Evolutionary conservation across 352 stramenopile genomes (phyloP).

Genomic region (Pythium biforme): DNA sequence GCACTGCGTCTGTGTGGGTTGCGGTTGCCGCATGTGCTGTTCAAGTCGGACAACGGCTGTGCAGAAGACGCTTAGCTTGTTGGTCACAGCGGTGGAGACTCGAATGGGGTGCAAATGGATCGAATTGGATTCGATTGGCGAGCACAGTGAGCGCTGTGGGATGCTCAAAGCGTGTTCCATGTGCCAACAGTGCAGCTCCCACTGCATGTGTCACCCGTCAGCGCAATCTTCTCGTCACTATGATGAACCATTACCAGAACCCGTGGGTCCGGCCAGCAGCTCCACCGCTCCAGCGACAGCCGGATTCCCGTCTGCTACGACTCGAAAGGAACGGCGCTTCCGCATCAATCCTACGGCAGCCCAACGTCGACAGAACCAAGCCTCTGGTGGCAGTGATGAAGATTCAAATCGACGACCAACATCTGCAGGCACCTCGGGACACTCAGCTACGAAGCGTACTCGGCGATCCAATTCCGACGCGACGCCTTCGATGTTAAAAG

Average conservation of each 20-base stretch:
- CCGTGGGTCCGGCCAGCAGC: not conserved
- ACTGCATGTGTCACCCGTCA: slow-evolving; percentile 27
- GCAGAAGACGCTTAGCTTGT: slow-evolving; percentile 55
- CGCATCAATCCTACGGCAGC: slow-evolving; percentile 35
- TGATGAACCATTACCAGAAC: not conserved
- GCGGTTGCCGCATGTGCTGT: slow-evolving; percentile 73
- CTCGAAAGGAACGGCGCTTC: slow-evolving; percentile 40
- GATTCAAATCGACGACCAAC: not conserved
- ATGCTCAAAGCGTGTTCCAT: slow-evolving; percentile 23
- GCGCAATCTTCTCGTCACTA: slow-evolving; percentile 10
- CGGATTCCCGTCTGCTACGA: slow-evolving; percentile 27
- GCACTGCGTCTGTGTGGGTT: slow-evolving; percentile 71
- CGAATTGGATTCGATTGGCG: slow-evolving; percentile 18
- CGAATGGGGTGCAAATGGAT: slow-evolving; percentile 66
- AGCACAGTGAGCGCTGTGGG: slow-evolving; percentile 23
- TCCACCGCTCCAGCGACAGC: slow-evolving; percentile 9
- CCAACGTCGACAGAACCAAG: slow-evolving; percentile 25
- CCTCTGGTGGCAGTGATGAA: slow-evolving; percentile 12
- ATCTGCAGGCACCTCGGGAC: not conserved
- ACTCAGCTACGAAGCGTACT: slow-evolving; percentile 19
- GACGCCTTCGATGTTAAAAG: slow-evolving; percentile 12
- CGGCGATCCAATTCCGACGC: slow-evolving; percentile 32
- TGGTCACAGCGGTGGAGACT: slow-evolving; percentile 57
- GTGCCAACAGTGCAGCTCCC: slow-evolving; percentile 26
- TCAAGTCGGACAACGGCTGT: slow-evolving; percentile 50